These are phyloP conservation scores for Xylariaceae sp. DNA, from an alignment of 2,329 filamentous ascomycete species.

Conservation along the genomic window DNA sequence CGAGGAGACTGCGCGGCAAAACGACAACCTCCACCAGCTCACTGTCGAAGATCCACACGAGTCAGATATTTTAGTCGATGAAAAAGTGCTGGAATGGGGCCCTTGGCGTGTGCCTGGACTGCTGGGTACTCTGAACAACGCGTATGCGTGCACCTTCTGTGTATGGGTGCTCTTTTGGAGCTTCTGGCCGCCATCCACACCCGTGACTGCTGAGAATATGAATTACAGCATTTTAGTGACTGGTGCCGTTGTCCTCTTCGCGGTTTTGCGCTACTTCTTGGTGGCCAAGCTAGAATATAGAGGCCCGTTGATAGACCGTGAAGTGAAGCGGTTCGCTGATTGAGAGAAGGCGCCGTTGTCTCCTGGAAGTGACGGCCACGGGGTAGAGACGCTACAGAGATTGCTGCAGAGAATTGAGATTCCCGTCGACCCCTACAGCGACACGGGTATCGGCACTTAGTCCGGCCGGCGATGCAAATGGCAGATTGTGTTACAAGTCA, in stretches of 20 bases:
- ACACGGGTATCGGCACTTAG: too few species aligned
- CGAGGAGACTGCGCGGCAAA: not conserved
- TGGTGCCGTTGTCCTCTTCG: conserved; percentile 12
- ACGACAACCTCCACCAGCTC: too few species aligned
- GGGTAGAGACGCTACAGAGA: too few species aligned
- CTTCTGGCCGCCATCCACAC: conserved; percentile 14
- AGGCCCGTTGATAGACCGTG: conserved; percentile 17
- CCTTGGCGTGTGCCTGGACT: conserved; percentile 14
- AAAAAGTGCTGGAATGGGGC: conserved; percentile 13
- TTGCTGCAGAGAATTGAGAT: too few species aligned
- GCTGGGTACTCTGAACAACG: conserved; percentile 13
- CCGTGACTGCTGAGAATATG: conserved; percentile 11
- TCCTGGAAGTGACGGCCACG: too few species aligned
- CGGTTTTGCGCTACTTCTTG: conserved; percentile 13
- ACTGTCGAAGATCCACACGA: not conserved
- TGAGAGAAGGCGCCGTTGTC: not conserved
- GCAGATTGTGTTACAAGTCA: too few species aligned
- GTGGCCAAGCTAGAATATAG: conserved; percentile 13
- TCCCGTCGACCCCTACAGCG: too few species aligned
- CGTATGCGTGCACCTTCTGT: conserved; percentile 12
- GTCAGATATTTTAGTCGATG: conserved; percentile 3
- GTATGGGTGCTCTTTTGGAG: conserved; percentile 14
- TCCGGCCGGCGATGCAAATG: too few species aligned
- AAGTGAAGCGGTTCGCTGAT: conserved; percentile 5
- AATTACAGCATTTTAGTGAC: conserved; percentile 15